Evolutionary conservation across 148 eudicot genomes (phyloP).

Genomic region (Suaeda aralocaspica): DNA sequence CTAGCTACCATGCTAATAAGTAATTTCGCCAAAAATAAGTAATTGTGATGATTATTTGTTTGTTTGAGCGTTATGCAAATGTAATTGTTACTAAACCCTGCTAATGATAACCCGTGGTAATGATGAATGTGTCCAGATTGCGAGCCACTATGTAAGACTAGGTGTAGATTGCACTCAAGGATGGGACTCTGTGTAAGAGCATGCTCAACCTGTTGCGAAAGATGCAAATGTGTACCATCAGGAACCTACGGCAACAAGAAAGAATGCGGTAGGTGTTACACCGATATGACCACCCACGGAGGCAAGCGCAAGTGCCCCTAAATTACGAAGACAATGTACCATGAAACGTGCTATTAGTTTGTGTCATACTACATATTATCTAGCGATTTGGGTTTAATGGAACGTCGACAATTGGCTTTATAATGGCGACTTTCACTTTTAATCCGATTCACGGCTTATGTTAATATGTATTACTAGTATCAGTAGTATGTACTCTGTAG

Average conservation of each 20-base stretch:
- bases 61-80: too few species aligned
- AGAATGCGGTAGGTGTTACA: constrained; percentile 60
- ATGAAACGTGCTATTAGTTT: background rate
- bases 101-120: too few species aligned
- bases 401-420: too few species aligned
- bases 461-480: background rate
- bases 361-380: background rate
- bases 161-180: constrained; percentile 56
- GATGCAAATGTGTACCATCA: constrained; percentile 82
- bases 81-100: too few species aligned
- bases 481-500: background rate
- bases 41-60: too few species aligned
- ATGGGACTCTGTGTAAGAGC: constrained; percentile 47
- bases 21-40: too few species aligned
- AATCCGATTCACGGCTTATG: too few species aligned
- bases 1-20: too few species aligned
- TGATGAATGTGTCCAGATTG: constrained; percentile 54
- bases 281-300: constrained; percentile 65
- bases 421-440: too few species aligned
- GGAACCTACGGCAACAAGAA: constrained; percentile 68
- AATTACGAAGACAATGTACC: background rate
- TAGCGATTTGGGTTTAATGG: too few species aligned
- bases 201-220: constrained; percentile 55
- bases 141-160: constrained; percentile 38
- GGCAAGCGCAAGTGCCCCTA: constrained; percentile 61